Evolutionary conservation across 805 yeast species (phyloP).

Genomic region (Candida arabinofermentans): DNA sequence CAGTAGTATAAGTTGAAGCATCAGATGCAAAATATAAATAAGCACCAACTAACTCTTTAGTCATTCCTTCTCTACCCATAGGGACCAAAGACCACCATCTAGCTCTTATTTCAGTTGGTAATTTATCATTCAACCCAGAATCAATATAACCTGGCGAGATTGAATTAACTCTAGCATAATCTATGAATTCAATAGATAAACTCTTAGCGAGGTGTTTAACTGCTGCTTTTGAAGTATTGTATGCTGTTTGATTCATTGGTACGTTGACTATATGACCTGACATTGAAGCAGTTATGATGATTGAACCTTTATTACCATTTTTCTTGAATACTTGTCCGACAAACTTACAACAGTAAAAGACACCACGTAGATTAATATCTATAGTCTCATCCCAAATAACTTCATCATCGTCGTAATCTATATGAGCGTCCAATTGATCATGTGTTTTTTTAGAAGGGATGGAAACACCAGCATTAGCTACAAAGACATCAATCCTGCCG

Average conservation of each 20-base stretch:
- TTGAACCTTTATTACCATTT: slow-evolving; percentile 42
- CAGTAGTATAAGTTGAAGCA: slow-evolving; percentile 48
- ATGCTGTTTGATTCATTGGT: slow-evolving; percentile 47
- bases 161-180: slow-evolving; percentile 42
- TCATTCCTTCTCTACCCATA: slow-evolving; percentile 46
- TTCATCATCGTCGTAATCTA: slow-evolving; percentile 25
- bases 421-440: not conserved
- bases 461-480: slow-evolving; percentile 21
- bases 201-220: slow-evolving; percentile 44
- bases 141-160: slow-evolving; percentile 24
- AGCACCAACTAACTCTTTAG: slow-evolving; percentile 49
- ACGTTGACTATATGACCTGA: slow-evolving; percentile 51
- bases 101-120: slow-evolving; percentile 21
- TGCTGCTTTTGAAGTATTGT: slow-evolving; percentile 48
- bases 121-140: slow-evolving; percentile 38
- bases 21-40: slow-evolving; percentile 50
- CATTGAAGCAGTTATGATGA: slow-evolving; percentile 53
- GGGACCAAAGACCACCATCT: slow-evolving; percentile 36
- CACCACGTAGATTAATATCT: slow-evolving; percentile 47
- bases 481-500: slow-evolving; percentile 28
- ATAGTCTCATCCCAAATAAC: slow-evolving; percentile 43
- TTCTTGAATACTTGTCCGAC: slow-evolving; percentile 44
- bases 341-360: slow-evolving; percentile 47
- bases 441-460: not conserved
- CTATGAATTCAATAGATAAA: slow-evolving; percentile 44